phyloP scores from a whole-genome alignment of 2,329 filamentous ascomycete genomes.

The Cytospora leucostoma region DNA sequence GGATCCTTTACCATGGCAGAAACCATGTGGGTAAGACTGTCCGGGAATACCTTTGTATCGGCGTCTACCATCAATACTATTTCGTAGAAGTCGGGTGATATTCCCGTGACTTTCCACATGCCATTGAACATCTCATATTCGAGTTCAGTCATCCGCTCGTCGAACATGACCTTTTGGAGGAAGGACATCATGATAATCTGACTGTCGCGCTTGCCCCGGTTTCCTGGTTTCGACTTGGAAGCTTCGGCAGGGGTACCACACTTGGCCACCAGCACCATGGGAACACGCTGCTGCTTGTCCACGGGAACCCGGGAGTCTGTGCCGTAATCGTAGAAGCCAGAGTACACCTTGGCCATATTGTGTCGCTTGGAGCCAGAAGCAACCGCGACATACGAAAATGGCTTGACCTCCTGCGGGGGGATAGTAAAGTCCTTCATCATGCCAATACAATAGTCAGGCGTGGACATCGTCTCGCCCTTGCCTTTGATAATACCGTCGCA shows the following conservation, averaged over 20 bases:
- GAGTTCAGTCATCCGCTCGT: conserved; percentile 98
- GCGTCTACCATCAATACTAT: conserved; percentile 98
- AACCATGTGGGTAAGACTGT: conserved; percentile 97
- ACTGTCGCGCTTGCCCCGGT: conserved; percentile 97
- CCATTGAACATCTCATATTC: conserved; percentile 99
- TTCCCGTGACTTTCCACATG: conserved; percentile 97
- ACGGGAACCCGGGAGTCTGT: conserved; percentile 72
- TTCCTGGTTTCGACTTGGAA: conserved; percentile 82
- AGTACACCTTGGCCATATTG: conserved; percentile 99
- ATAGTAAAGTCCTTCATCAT: conserved; percentile 95
- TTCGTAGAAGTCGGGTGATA: conserved; percentile 97
- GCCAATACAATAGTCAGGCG: conserved; percentile 82
- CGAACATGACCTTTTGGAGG: conserved; percentile 99
- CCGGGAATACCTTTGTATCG: conserved; percentile 98
- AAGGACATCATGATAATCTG: conserved; percentile 99
- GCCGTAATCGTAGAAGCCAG: conserved; percentile 98
- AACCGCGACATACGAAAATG: conserved; percentile 95
- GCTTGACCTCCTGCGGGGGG: conserved; percentile 76
- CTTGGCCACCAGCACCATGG: conserved; percentile 96
- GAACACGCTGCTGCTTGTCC: conserved; percentile 93
- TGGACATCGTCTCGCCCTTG: conserved; percentile 81
- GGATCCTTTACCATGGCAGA: conserved; percentile 99
- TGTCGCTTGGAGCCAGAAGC: conserved; percentile 94
- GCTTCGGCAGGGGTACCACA: conserved; percentile 90
- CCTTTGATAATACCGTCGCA: conserved; percentile 99